Base-by-base conservation (phyloP, 75 land plant genomes). In the Pseudotsuga menziesii region DNA sequence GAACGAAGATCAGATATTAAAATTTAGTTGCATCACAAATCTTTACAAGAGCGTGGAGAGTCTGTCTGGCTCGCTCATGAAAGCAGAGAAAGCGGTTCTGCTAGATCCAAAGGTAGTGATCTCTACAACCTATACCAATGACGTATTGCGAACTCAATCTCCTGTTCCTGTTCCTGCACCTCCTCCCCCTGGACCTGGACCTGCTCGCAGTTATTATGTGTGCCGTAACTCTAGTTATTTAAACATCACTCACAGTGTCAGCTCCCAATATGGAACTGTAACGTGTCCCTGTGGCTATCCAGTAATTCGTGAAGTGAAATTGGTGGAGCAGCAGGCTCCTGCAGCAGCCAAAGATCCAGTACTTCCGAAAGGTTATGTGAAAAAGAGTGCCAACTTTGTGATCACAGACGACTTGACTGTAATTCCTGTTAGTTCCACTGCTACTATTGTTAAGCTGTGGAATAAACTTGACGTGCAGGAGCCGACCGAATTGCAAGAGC, bases 371-470 rank as follows among this genome's bases (percentile, higher is more conserved):
- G 72, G 72, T 0, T 69, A 69, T 69, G 52, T 69, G 11, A 69
- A 69, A 41, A 32, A 69, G 39, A 32, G 3, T 35, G 72, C 52
- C 11, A 69, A 39, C 41, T 69, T 69, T 69, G 72, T 69, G 4
- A 69, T 69, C 52, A 69, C 72, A 3, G 72, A 69, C 20, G 72
- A 69, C 12, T 20, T 69, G 13, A 19, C 23, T 9, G 48, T 69
- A 1, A 7, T 69, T 35, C 72, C 72, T 7, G 72, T 41, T 19
- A 41, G 41, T 39, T 69, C 72, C 48, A 69, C 72, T 0, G 72
- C 72, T 1, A 69, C 72, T 2, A n/a, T 69, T 39, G 52, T 69
- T n/a, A 35, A 69, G 11, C 22, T 69, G 72, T 69, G 52, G 72
- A 69, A 69, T 39, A 69, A 69, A 7, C 8, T 69, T 41, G n/a